Evolutionary conservation across 2,329 filamentous ascomycete genomes (phyloP).

Genomic region (Zasmidium cellare): DNA sequence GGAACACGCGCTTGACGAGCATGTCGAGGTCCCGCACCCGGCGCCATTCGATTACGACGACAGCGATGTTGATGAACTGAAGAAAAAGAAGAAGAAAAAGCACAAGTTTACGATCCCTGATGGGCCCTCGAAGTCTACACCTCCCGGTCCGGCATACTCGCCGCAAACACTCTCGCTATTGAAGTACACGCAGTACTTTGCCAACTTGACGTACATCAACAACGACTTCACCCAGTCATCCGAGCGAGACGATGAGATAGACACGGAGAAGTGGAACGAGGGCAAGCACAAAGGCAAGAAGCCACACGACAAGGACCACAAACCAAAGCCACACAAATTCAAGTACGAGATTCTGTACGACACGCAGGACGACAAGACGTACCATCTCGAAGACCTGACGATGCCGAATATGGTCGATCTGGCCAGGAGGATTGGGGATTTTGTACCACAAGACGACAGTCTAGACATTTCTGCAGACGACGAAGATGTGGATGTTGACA

Average conservation of each 20-base stretch:
- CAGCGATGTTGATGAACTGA: constrained; percentile 39
- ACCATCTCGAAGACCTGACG: constrained; percentile 78
- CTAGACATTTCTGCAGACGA: constrained; percentile 34
- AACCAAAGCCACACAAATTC: constrained; percentile 65
- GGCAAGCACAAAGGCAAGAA: constrained; percentile 64
- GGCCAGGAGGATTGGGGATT: constrained; percentile 72
- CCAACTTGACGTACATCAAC: constrained; percentile 90
- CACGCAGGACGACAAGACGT: constrained; percentile 74
- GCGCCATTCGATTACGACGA: constrained; percentile 14
- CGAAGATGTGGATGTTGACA: constrained; percentile 27
- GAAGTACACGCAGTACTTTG: constrained; percentile 87
- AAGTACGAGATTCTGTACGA: constrained; percentile 81
- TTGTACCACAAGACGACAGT: constrained; percentile 33
- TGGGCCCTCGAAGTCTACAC: constrained; percentile 68
- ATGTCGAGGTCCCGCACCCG: constrained; percentile 17
- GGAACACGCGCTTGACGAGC: constrained; percentile 41
- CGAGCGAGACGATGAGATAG: constrained; percentile 30
- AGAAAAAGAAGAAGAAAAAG: constrained; percentile 55
- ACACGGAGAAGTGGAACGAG: constrained; percentile 56
- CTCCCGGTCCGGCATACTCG: constrained; percentile 87
- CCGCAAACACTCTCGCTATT: constrained; percentile 77
- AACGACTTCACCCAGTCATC: constrained; percentile 56
- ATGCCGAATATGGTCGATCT: constrained; percentile 77
- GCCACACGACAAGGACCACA: constrained; percentile 47
- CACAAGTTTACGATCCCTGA: constrained; percentile 59